Base-by-base conservation (phyloP, 2,329 filamentous ascomycete species). In the Huntiella omanensis region DNA sequence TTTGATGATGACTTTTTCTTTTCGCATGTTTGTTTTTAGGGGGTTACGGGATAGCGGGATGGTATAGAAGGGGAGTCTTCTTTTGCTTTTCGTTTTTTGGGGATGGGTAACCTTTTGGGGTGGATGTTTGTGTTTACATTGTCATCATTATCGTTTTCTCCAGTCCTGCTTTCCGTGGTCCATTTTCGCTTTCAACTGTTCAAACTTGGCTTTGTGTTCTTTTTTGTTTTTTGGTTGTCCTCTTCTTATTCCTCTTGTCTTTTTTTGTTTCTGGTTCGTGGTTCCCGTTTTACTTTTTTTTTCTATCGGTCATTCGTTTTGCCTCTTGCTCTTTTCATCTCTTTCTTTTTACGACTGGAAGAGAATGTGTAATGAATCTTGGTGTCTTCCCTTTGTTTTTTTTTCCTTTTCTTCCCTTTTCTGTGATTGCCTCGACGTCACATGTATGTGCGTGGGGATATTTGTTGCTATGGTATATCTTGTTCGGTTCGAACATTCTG, bases 11-110 rank as follows among this genome's bases (percentile, higher is more conserved):
- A 15, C 6, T 40, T 22, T 39, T 35, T 39, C 42, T 45, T 43
- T 47, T 40, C 53, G 37, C 40, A 50, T 49, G 46, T n/a, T 47
- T 49, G 46, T 43, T 17, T 43, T 15, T 47, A 3, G 22, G 22
- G 22, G 22, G 22, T 28, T 28, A 28, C 22, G 22, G 22, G 22
- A 28, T 15, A 15, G 13, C 17, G 36, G 17, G 36, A 38, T 8
- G 36, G 13, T 38, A 38, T 38, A 10, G 5, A 38, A 15, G 13
- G 12, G 13, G 13, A 17, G 45, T 22, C 39, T 37, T 41, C 33
- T n/a, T 39, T 33, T 41, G 28, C 38, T 36, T 41, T 33, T 35
- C 13, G 34, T 38, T 38, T 45, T 39, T 28, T 33, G 43, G 41
- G 41, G 40, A 33, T 15, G 41, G 28, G 28, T 33, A 16, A 33